phyloP scores from a whole-genome alignment of 2,329 filamentous ascomycete genomes.

The Raffaelea arxii region DNA sequence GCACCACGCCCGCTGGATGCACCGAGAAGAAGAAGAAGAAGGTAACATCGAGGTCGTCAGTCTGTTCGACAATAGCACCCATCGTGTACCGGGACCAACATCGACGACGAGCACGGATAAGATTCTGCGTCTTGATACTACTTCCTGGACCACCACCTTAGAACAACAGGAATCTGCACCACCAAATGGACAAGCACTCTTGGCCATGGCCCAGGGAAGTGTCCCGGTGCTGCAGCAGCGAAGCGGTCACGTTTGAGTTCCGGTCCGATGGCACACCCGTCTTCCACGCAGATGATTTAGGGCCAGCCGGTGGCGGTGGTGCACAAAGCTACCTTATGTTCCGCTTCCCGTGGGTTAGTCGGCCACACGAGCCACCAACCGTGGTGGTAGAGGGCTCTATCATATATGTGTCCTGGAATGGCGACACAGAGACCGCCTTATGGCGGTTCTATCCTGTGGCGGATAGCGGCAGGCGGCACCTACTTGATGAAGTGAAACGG shows the following conservation, averaged over 20 bases:
- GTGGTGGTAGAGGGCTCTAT: conserved; percentile 16
- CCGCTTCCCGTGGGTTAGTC: conserved; percentile 40
- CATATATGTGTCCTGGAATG: background rate
- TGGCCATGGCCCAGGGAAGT: conserved; percentile 23
- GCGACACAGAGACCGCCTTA: background rate
- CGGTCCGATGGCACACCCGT: conserved; percentile 35
- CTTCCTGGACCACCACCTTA: conserved; percentile 29
- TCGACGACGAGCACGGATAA: conserved; percentile 18
- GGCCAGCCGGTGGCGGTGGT: conserved; percentile 22
- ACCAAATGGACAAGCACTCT: conserved; percentile 18
- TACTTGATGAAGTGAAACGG: background rate
- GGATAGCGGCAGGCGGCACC: no score
- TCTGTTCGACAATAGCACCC: conserved; percentile 40
- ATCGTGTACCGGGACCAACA: conserved; percentile 23
- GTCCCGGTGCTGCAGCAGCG: conserved; percentile 50
- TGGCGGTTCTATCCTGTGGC: background rate
- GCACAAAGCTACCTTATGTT: conserved; percentile 45
- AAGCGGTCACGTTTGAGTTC: conserved; percentile 35
- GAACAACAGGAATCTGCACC: conserved; percentile 34
- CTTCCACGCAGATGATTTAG: conserved; percentile 37
- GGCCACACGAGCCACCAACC: conserved; percentile 27
- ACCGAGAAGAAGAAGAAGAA: background rate
- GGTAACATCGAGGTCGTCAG: conserved; percentile 31
- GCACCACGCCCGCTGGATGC: conserved; percentile 30
- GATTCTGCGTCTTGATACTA: conserved; percentile 32